Conservation (phyloP, 768 basidiomycete genomes). For the Exidia glandulosa region DNA sequence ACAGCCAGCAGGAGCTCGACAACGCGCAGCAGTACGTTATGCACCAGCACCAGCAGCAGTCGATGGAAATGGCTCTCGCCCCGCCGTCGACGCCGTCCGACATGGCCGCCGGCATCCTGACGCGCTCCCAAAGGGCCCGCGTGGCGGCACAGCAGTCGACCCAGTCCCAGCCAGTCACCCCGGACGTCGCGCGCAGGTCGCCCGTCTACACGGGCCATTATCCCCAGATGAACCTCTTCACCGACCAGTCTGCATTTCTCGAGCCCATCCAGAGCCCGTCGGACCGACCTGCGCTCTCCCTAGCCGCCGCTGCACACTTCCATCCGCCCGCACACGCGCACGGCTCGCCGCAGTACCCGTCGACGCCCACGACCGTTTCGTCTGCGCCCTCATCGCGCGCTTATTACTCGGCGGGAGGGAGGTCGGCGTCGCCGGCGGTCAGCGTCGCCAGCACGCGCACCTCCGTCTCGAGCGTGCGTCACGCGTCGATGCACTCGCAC, state of each 20-base stretch:
- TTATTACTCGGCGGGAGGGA: background rate
- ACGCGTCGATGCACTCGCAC: background rate
- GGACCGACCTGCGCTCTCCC: too few relatives aligned
- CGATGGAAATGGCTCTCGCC: background rate
- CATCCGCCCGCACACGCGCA: background rate
- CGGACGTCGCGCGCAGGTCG: background rate
- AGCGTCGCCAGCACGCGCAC: slow-evolving; percentile 39
- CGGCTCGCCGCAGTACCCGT: background rate
- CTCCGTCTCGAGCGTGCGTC: slow-evolving; percentile 28
- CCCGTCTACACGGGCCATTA: background rate
- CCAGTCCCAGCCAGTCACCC: background rate
- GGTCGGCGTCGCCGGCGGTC: slow-evolving; percentile 50
- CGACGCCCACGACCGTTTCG: background rate
- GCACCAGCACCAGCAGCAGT: background rate
- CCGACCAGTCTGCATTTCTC: background rate
- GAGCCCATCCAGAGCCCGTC: background rate
- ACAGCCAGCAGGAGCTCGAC: background rate
- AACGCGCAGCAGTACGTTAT: background rate
- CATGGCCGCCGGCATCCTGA: background rate
- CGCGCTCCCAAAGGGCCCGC: background rate
- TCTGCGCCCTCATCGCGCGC: background rate
- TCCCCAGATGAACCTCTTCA: background rate
- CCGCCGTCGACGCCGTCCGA: background rate
- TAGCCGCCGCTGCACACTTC: background rate
- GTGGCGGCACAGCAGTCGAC: background rate